A percentile compares a stretch with the other conserved stretches of the same genome.
phyloP scores from a whole-genome alignment of 2,329 filamentous ascomycete genomes.

The Diplodia sapinea region DNA sequence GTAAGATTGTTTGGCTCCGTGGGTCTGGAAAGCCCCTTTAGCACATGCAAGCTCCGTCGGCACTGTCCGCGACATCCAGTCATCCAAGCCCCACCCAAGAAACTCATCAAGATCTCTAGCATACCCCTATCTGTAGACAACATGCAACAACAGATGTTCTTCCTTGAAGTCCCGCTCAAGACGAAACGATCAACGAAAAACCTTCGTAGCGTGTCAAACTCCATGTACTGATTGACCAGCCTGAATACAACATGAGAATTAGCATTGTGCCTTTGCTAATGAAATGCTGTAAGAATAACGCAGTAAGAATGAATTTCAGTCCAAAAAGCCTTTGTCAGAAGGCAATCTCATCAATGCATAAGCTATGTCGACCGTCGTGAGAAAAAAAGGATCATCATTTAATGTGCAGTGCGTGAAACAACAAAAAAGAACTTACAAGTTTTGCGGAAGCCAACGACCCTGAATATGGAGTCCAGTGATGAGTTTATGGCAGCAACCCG shows the following conservation, averaged over 20 bases:
- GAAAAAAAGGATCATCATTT: slow-evolving; percentile 70
- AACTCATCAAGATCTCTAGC: not conserved
- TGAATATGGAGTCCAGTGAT: not conserved
- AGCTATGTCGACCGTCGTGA: slow-evolving; percentile 90
- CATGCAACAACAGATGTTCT: not conserved
- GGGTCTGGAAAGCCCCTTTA: not conserved
- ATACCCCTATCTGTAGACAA: not conserved
- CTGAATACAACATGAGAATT: not conserved
- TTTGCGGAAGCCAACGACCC: not conserved
- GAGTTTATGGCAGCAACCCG: not conserved
- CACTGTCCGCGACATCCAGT: not conserved
- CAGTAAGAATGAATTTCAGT: slow-evolving; percentile 11
- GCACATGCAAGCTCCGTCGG: no score
- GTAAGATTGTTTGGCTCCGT: not conserved
- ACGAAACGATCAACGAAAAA: slow-evolving; percentile 20
- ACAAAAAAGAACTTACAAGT: slow-evolving; percentile 4
- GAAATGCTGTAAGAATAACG: not conserved
- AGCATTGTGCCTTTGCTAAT: not conserved
- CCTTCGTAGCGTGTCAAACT: not conserved
- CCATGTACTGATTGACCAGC: no score
- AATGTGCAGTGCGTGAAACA: slow-evolving; percentile 39
- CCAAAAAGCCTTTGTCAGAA: slow-evolving; percentile 71
- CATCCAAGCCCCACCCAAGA: not conserved
- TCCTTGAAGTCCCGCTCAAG: slow-evolving; percentile 19
- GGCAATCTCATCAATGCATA: slow-evolving; percentile 77